Conservation (phyloP, 495 filamentous ascomycete species). For the Penicillium egyptiacum region DNA sequence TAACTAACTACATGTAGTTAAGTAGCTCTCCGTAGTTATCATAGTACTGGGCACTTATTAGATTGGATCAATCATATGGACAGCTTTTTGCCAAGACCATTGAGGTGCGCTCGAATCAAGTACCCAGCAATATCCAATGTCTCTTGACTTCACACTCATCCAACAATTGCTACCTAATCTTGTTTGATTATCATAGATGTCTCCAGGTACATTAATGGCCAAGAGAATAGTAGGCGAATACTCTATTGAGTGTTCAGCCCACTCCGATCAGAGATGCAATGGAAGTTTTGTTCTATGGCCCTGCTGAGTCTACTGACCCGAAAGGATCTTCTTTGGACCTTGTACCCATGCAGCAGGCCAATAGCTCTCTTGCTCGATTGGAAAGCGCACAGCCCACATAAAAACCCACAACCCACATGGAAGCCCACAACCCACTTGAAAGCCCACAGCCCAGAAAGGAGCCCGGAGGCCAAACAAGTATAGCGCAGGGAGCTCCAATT, state of each 20-base stretch:
- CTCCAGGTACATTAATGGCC: background rate
- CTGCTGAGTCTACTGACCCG: background rate
- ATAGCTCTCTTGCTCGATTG: background rate
- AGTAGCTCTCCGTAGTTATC: no score
- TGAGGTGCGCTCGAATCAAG: no score
- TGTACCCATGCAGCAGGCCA: background rate
- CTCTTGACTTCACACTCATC: background rate
- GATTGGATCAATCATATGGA: no score
- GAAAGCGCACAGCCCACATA: background rate
- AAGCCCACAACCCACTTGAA: background rate
- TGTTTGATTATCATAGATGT: background rate
- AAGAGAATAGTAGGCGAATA: background rate
- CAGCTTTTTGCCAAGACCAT: no score
- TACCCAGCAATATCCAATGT: background rate
- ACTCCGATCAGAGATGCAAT: background rate
- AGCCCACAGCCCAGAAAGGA: no score
- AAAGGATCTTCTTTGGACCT: background rate
- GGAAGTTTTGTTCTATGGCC: background rate
- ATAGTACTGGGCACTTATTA: no score
- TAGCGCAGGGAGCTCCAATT: background rate
- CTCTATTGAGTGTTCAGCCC: background rate
- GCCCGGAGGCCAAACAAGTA: background rate
- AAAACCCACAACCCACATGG: background rate
- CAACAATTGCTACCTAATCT: background rate
- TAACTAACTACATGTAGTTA: no score